Evolutionary conservation across 371 early-diverging fungal species (phyloP), one percentile per base, ranked within the genome.

Genomic region (Dichotomocladium elegans): DNA sequence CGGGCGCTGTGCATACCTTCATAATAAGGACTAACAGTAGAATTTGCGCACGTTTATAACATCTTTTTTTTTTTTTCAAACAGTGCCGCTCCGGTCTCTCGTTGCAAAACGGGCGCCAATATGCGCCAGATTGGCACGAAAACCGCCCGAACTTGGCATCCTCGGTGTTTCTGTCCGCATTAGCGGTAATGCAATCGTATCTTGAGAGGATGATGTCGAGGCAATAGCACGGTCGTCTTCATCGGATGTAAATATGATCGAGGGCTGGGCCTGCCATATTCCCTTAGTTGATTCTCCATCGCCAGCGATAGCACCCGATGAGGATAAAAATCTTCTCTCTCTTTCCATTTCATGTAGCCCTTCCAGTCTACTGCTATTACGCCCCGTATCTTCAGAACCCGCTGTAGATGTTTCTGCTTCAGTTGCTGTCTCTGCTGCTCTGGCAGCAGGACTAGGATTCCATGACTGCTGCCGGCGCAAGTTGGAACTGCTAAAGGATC

Each of bases 31-130:
- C n/a, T n/a, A n/a, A n/a, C n/a, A n/a, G n/a, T n/a, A n/a, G n/a
- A n/a, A n/a, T n/a, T n/a, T n/a, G n/a, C n/a, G n/a, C n/a, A n/a
- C n/a, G n/a, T n/a, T n/a, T n/a, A n/a, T n/a, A n/a, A n/a, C n/a
- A n/a, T n/a, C n/a, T n/a, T n/a, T n/a, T n/a, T n/a, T n/a, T n/a
- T n/a, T n/a, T n/a, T 17, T 14, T 55, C 31, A 57, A 12, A 57
- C 50, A 14, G 57, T 57, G 12, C 57, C 57, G 50, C 57, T 57
- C 14, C 57, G 42, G 45, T 57, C 57, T 35, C 57, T 57, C 14
- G 49, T 42, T 15, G 50, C n/a, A 46, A 46, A 41, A 30, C 31
- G 47, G 24, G 28, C 37, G n/a, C 41, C 31, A 46, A 46, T 41
- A 40, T 46, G 47, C 34, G 28, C 37, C 5, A 37, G 37, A 37